Evolutionary conservation across 2,329 filamentous ascomycete genomes (phyloP).

Genomic region (Cytospora chrysosperma): DNA sequence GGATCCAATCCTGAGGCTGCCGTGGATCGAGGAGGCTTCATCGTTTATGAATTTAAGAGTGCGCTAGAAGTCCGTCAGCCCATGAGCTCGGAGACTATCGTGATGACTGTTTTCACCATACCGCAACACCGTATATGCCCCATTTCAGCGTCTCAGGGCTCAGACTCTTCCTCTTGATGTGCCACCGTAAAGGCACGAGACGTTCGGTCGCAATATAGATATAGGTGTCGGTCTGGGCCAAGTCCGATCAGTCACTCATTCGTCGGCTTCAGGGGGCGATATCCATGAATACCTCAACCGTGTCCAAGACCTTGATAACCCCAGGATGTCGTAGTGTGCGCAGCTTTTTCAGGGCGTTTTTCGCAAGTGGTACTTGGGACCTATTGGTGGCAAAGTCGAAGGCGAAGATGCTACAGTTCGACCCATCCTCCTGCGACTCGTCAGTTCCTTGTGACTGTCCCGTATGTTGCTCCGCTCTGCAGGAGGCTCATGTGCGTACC

Average conservation of each 20-base stretch:
- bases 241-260: slow-evolving; percentile 19
- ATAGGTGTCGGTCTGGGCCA: slow-evolving; percentile 75
- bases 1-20: slow-evolving; percentile 78
- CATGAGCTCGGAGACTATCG: background rate
- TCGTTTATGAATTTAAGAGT: slow-evolving; percentile 96
- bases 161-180: slow-evolving; percentile 82
- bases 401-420: slow-evolving; percentile 92
- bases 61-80: slow-evolving; percentile 50
- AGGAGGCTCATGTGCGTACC: slow-evolving; percentile 48
- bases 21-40: slow-evolving; percentile 89
- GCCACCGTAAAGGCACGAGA: slow-evolving; percentile 83
- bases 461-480: background rate
- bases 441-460: slow-evolving; percentile 11
- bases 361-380: slow-evolving; percentile 78
- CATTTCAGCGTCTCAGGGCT: slow-evolving; percentile 94
- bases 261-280: slow-evolving; percentile 21
- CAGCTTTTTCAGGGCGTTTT: slow-evolving; percentile 91
- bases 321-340: slow-evolving; percentile 92
- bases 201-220: slow-evolving; percentile 97
- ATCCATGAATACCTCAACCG: slow-evolving; percentile 69
- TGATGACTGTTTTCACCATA: slow-evolving; percentile 39
- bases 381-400: slow-evolving; percentile 86
- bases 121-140: slow-evolving; percentile 84
- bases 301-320: slow-evolving; percentile 90
- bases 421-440: slow-evolving; percentile 77